These are phyloP conservation scores for Amaranthus cruentus DNA, from an alignment of 148 eudicot species.

Conservation along the genomic window DNA sequence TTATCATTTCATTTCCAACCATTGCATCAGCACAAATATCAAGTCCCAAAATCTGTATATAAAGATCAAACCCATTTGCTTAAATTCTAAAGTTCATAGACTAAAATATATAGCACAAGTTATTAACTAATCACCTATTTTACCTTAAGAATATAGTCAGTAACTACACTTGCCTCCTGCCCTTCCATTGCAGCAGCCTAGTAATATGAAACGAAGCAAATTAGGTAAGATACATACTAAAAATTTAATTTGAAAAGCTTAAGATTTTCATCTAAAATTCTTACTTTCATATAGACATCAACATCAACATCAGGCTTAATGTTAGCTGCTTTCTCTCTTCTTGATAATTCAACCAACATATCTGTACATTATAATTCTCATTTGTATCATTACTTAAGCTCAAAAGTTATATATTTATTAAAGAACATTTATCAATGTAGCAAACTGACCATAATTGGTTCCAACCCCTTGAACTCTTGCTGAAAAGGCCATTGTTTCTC, in stretches of 20 bases:
- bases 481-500: slow-evolving; percentile 55
- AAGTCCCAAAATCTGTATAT: slow-evolving; percentile 70
- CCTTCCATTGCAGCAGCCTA: slow-evolving; percentile 74
- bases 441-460: slow-evolving; percentile 40
- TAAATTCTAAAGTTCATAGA: neutral
- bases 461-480: slow-evolving; percentile 64
- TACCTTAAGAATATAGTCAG: slow-evolving; percentile 81
- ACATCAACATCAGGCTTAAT: slow-evolving; percentile 65
- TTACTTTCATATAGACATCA: slow-evolving; percentile 65
- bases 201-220: neutral
- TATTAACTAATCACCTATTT: neutral
- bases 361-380: slow-evolving; percentile 27
- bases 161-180: slow-evolving; percentile 68
- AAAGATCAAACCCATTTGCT: neutral
- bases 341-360: slow-evolving; percentile 52
- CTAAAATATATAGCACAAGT: too few species aligned
- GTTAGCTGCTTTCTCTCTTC: slow-evolving; percentile 64
- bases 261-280: neutral
- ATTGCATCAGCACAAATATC: slow-evolving; percentile 79
- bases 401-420: too few species aligned
- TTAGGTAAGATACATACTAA: neutral
- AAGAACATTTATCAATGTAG: slow-evolving; percentile 1
- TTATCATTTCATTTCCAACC: slow-evolving; percentile 73
- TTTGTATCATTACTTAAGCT: neutral
- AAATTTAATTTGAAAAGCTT: neutral